Evolutionary conservation across 2,329 filamentous ascomycete species (phyloP).

Genomic region (Fusarium anthophilum): DNA sequence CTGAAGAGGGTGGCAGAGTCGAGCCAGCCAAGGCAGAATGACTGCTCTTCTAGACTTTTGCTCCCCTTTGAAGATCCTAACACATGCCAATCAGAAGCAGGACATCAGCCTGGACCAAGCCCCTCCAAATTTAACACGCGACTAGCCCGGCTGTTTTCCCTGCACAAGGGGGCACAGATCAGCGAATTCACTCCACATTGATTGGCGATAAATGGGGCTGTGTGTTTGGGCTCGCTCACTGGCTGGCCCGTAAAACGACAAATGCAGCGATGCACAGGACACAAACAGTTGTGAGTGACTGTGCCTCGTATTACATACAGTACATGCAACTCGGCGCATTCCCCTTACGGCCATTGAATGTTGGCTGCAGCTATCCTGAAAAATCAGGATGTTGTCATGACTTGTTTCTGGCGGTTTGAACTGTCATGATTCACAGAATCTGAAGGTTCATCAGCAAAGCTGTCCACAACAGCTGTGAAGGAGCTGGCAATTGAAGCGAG

Average conservation of each 20-base stretch:
- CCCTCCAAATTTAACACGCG: slow-evolving; percentile 4
- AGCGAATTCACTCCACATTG: background rate
- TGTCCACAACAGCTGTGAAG: background rate
- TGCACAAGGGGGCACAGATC: background rate
- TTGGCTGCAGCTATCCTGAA: background rate
- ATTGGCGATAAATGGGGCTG: background rate
- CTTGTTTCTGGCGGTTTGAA: accelerated
- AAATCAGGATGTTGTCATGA: background rate
- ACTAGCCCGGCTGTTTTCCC: background rate
- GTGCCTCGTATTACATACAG: background rate
- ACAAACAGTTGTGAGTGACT: background rate
- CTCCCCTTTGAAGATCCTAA: background rate
- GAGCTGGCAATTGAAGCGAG: background rate
- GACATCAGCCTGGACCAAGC: background rate
- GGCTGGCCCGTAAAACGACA: background rate
- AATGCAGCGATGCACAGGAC: background rate
- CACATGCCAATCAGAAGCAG: background rate
- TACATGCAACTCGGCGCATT: background rate
- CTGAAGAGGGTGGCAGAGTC: background rate
- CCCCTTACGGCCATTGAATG: background rate
- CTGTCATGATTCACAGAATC: no score
- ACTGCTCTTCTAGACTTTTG: background rate
- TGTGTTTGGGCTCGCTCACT: background rate
- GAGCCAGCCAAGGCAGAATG: background rate
- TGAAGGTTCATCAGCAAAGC: background rate